These are phyloP conservation scores for Lecanicillium sp. DNA, from an alignment of 2,329 filamentous ascomycete genomes.

Conservation along the genomic window DNA sequence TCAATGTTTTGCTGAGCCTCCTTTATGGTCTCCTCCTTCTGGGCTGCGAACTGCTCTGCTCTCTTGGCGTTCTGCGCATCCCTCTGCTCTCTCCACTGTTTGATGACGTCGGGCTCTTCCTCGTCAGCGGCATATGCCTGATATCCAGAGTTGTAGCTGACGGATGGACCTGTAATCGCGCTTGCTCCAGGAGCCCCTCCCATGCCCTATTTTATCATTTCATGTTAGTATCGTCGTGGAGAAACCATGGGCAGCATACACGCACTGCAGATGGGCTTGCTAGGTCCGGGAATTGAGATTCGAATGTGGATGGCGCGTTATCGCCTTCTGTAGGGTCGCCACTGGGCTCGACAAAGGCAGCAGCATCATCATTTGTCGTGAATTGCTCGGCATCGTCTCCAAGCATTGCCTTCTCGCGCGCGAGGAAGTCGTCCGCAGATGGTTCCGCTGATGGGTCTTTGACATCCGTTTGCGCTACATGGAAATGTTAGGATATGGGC, in stretches of 20 bases:
- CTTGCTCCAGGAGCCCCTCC: conserved; percentile 19
- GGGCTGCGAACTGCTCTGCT: conserved; percentile 71
- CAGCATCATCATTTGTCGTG: conserved; percentile 63
- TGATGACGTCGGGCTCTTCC: conserved; percentile 81
- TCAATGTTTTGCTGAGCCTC: conserved; percentile 93
- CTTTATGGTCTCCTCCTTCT: conserved; percentile 78
- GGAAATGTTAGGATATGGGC: neutral
- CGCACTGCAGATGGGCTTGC: conserved; percentile 28
- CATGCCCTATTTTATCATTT: conserved; percentile 18
- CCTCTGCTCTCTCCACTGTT: conserved; percentile 85
- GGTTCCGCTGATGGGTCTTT: conserved; percentile 49
- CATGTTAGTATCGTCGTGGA: neutral
- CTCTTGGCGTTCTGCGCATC: conserved; percentile 77
- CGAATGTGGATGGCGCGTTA: conserved; percentile 54
- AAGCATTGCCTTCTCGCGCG: conserved; percentile 80
- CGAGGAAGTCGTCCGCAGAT: conserved; percentile 76
- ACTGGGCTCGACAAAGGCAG: conserved; percentile 54
- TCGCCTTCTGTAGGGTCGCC: conserved; percentile 68
- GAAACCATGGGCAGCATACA: too few relatives aligned
- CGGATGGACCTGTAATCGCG: conserved; percentile 64
- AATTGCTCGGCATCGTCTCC: conserved; percentile 94
- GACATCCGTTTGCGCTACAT: conserved; percentile 58
- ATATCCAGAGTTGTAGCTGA: conserved; percentile 56
- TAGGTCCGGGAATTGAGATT: conserved; percentile 86
- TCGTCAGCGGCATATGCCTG: conserved; percentile 56